phyloP scores from a whole-genome alignment of 768 basidiomycete genomes.

The Pleurotus giganteus region DNA sequence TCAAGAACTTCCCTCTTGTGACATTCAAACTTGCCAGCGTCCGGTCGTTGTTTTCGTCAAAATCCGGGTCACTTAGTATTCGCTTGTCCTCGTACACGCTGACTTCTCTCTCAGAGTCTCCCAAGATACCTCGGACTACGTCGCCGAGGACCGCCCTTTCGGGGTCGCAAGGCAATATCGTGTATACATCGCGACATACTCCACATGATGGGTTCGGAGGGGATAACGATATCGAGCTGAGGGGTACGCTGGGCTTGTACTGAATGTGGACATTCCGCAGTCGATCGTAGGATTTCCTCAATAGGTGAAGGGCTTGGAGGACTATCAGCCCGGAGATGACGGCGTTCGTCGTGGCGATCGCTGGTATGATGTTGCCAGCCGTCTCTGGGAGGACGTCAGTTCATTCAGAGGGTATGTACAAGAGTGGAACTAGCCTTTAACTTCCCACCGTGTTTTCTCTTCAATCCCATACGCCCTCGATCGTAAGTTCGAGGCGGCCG shows the following conservation, averaged over 20 bases:
- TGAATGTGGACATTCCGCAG: conserved; percentile 78
- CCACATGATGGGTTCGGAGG: conserved; percentile 78
- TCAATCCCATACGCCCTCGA: conserved; percentile 88
- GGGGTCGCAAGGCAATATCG: conserved; percentile 71
- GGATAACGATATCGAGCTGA: conserved; percentile 65
- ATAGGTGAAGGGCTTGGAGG: conserved; percentile 83
- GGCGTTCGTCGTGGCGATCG: conserved; percentile 98
- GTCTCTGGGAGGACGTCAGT: conserved; percentile 59
- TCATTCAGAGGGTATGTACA: neutral
- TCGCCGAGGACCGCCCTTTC: conserved; percentile 66
- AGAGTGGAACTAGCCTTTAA: conserved; percentile 71
- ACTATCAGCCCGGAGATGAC: conserved; percentile 95
- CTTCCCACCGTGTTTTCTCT: conserved; percentile 90
- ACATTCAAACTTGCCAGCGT: conserved; percentile 83
- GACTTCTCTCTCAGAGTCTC: conserved; percentile 57
- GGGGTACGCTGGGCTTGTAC: conserved; percentile 74
- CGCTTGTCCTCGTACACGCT: conserved; percentile 87
- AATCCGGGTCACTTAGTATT: conserved; percentile 89
- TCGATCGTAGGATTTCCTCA: conserved; percentile 59
- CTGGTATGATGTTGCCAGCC: conserved; percentile 99
- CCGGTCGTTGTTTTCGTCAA: conserved; percentile 82
- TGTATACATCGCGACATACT: conserved; percentile 85
- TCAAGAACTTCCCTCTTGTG: conserved; percentile 81
- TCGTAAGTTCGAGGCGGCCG: conserved; percentile 90
- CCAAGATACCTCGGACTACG: conserved; percentile 66